Evolutionary conservation across 495 filamentous ascomycete genomes (phyloP).

Genomic region (Talaromyces thailandensis): DNA sequence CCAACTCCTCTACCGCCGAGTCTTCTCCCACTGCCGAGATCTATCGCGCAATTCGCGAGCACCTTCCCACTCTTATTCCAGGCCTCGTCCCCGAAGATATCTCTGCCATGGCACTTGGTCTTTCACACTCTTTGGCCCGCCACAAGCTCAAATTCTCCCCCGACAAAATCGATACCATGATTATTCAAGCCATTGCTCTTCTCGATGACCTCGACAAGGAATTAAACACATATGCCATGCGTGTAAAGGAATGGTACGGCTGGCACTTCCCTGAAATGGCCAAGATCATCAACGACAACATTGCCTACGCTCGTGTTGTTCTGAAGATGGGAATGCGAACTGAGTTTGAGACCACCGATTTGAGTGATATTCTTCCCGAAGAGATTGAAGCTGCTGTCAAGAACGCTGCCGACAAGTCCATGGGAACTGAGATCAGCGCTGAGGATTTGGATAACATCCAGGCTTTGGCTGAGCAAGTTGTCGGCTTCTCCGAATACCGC

Average conservation of each 20-base stretch:
- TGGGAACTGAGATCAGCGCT: slow-evolving; percentile 92
- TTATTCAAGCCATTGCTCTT: slow-evolving; percentile 90
- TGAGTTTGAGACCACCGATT: slow-evolving; percentile 64
- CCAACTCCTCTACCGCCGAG: slow-evolving; percentile 78
- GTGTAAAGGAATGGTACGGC: slow-evolving; percentile 99
- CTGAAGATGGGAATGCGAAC: slow-evolving; percentile 79
- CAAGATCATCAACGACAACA: slow-evolving; percentile 94
- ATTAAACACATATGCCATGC: slow-evolving; percentile 96
- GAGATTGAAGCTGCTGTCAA: slow-evolving; percentile 92
- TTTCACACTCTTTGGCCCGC: slow-evolving; percentile 94
- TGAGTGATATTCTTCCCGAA: slow-evolving; percentile 88
- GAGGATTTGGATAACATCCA: slow-evolving; percentile 88
- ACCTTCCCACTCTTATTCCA: slow-evolving; percentile 85
- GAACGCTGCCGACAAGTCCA: slow-evolving; percentile 87
- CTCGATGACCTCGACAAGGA: slow-evolving; percentile 98
- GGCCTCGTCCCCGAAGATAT: slow-evolving; percentile 77
- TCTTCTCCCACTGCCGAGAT: slow-evolving; percentile 51
- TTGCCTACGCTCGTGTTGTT: slow-evolving; percentile 85
- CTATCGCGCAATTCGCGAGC: slow-evolving; percentile 86
- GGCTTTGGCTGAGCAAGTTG: slow-evolving; percentile 86
- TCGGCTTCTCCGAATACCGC: slow-evolving; percentile 83
- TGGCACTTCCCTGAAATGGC: slow-evolving; percentile 99
- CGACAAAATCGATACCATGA: slow-evolving; percentile 99
- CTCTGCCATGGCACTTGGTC: slow-evolving; percentile 85
- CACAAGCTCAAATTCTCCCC: slow-evolving; percentile 98